A percentile compares a stretch with the other conserved stretches of the same genome.
These are phyloP conservation scores for Glonium stellatum DNA, from an alignment of 495 filamentous ascomycete genomes.

Conservation along the genomic window DNA sequence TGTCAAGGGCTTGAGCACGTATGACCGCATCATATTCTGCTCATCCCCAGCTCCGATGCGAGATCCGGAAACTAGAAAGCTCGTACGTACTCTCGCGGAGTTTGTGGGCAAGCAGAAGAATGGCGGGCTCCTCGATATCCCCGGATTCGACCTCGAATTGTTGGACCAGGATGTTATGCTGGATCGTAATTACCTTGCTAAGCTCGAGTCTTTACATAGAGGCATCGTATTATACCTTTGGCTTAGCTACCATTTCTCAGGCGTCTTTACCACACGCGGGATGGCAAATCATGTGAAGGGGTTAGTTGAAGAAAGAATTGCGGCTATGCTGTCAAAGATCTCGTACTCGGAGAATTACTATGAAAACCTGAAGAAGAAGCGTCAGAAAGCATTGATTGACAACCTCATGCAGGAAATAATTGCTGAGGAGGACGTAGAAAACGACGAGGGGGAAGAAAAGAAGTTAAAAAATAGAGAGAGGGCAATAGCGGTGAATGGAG, in stretches of 20 bases:
- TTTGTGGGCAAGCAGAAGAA: slow-evolving; percentile 58
- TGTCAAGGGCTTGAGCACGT: slow-evolving; percentile 54
- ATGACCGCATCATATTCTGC: slow-evolving; percentile 69
- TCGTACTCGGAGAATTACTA: slow-evolving; percentile 5
- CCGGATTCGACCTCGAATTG: slow-evolving; percentile 39
- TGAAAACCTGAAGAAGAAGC: neutral
- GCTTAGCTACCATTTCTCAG: slow-evolving; percentile 65
- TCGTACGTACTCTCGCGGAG: slow-evolving; percentile 53
- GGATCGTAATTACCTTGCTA: slow-evolving; percentile 48
- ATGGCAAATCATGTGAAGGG: slow-evolving; percentile 75
- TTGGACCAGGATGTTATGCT: slow-evolving; percentile 33
- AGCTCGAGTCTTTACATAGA: slow-evolving; percentile 73
- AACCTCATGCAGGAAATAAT: neutral
- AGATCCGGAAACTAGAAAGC: slow-evolving; percentile 34
- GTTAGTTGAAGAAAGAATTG: slow-evolving; percentile 71
- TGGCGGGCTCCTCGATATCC: slow-evolving; percentile 58
- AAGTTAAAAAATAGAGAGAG: neutral
- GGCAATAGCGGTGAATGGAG: neutral
- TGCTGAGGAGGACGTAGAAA: neutral
- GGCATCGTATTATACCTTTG: slow-evolving; percentile 78
- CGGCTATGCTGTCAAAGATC: slow-evolving; percentile 52
- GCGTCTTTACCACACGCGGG: slow-evolving; percentile 69
- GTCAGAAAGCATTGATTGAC: neutral
- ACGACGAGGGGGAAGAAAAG: neutral
- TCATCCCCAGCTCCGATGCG: slow-evolving; percentile 52